Evolutionary conservation across 2,329 filamentous ascomycete genomes (phyloP).

Genomic region (Verticillium alfalfae): DNA sequence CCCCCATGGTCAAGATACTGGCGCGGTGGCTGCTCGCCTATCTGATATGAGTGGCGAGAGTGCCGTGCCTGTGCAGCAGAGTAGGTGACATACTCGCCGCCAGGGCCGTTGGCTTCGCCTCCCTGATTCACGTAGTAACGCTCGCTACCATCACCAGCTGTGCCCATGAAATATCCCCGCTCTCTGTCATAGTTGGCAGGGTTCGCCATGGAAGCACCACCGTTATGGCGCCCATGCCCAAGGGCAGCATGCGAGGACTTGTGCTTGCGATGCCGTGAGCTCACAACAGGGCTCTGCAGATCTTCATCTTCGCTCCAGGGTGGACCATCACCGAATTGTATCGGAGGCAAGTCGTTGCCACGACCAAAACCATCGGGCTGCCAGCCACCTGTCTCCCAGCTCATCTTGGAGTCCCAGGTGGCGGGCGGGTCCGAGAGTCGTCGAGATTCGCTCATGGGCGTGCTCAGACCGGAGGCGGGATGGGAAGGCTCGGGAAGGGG

Average conservation of each 20-base stretch:
- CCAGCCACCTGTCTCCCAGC: conserved; percentile 49
- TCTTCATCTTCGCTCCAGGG: conserved; percentile 97
- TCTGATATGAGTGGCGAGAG: conserved; percentile 42
- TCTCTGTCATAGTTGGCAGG: conserved; percentile 51
- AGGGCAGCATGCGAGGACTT: conserved; percentile 59
- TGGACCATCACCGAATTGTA: conserved; percentile 81
- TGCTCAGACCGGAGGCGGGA: conserved; percentile 74
- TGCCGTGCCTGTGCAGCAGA: conserved; percentile 59
- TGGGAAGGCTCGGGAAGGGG: conserved; percentile 70
- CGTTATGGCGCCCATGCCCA: conserved; percentile 33
- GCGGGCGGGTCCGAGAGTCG: conserved; percentile 78
- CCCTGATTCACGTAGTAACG: conserved; percentile 69
- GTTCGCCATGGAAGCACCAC: conserved; percentile 35
- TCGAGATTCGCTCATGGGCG: conserved; percentile 73
- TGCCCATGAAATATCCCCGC: conserved; percentile 61
- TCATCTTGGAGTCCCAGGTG: conserved; percentile 65
- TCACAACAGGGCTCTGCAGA: conserved; percentile 83
- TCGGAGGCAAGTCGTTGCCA: conserved; percentile 63
- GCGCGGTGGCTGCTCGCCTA: conserved; percentile 37
- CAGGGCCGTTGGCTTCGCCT: conserved; percentile 67
- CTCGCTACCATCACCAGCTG: conserved; percentile 65
- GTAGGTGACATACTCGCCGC: conserved; percentile 78
- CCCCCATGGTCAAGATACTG: conserved; percentile 43
- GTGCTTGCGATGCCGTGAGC: conserved; percentile 79
- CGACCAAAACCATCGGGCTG: conserved; percentile 48